Base-by-base conservation (phyloP, 345 rosid genomes). In the Noccaea bulbosa region DNA sequence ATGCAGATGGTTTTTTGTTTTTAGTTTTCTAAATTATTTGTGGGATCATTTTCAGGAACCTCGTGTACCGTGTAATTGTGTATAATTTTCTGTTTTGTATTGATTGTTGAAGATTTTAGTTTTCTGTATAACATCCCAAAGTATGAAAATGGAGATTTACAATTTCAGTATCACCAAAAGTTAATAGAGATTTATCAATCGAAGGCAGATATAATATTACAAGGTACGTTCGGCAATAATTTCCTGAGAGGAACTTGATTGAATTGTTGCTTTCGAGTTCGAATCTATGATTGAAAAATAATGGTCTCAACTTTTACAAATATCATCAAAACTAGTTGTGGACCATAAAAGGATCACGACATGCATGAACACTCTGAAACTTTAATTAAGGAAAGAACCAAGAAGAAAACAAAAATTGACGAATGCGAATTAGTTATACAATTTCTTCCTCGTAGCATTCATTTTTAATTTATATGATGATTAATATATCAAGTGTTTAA, bases 1-100 rank as follows among this genome's bases (percentile, higher is more conserved):
- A 73, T 65, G 77, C 77, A 65, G 16, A 59, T 61, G 55, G 20
- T 59, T 44, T 55, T 5, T 34, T 22, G 1, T 4, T 6, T 48
- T 37, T 50, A 51, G 7, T 5, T 51, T 43, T 35, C 33, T 59
- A 6, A 39, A 43, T 43, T 67, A 52, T 11, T 22, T 50, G 62
- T 67, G 32, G 12, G 62, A 44, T 22, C 11, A 1, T 22, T 51
- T 34, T 51, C 43, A 60, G 51, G 63, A 50, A 74, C 34, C 27
- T 71, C 55, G 6, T 72, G 39, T 44, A 48, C 11, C 32, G 54
- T 34, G 34, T 67, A 51, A 30, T 3, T 67, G 54, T 34, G 34
- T 67, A 59, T 24, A 74, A 22, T 16, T 37, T 47, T 27, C 50
- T 52, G 17, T 43, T 9, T 41, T 52, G 8, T 27, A 41, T 51